Conservation (phyloP, 352 stramenopile species). For the Globisporangium cederbergense region DNA sequence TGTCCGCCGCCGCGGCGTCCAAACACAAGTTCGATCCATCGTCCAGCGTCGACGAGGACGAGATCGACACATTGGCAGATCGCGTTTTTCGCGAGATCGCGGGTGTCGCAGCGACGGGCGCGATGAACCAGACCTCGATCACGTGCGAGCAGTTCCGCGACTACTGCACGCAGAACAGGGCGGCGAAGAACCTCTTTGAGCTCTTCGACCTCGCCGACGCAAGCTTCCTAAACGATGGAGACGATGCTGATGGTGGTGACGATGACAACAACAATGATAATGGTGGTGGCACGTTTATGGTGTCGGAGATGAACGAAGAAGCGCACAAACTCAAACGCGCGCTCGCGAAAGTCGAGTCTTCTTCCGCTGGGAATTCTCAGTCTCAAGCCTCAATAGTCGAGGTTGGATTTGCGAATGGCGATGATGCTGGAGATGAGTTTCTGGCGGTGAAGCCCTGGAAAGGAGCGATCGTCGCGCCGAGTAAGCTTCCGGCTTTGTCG, state of each 20-base stretch:
- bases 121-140: constrained; percentile 40
- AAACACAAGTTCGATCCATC: constrained; percentile 7
- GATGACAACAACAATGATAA: background rate
- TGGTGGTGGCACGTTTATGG: background rate
- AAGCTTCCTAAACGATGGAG: constrained; percentile 11
- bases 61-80: constrained; percentile 59
- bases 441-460: constrained; percentile 85
- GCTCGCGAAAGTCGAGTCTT: constrained; percentile 6
- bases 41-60: constrained; percentile 47
- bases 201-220: constrained; percentile 53
- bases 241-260: constrained; percentile 11
- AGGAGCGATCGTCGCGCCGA: constrained; percentile 72
- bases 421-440: constrained; percentile 70
- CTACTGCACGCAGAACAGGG: constrained; percentile 67
- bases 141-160: constrained; percentile 76
- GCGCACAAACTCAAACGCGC: constrained; percentile 11
- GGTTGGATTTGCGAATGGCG: constrained; percentile 1
- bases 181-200: constrained; percentile 53
- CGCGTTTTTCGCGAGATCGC: constrained; percentile 69
- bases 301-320: constrained; percentile 5
- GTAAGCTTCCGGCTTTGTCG: constrained; percentile 46
- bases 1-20: background rate
- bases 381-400: constrained; percentile 7
- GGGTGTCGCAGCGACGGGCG: constrained; percentile 20
- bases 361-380: background rate